phyloP scores from a whole-genome alignment of 148 eudicot species.

The Euryodendron excelsum region DNA sequence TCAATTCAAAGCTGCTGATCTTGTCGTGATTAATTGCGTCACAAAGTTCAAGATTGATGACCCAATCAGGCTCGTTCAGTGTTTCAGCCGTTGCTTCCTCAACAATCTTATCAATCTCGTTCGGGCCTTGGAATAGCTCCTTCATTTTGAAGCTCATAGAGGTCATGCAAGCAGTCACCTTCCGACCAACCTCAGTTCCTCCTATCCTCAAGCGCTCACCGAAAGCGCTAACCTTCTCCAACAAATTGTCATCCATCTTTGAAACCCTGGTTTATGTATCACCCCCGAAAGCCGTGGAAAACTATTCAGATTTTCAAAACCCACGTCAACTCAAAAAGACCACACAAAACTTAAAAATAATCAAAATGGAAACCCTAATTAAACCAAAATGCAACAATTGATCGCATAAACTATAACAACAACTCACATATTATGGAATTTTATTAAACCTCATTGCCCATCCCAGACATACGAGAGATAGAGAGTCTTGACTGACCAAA shows the following conservation, averaged over 20 bases:
- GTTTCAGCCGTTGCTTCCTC: conserved; percentile 96
- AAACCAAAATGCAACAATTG: background rate
- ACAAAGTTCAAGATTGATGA: conserved; percentile 86
- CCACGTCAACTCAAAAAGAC: background rate
- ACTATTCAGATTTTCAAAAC: conserved; percentile 1
- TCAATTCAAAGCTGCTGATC: conserved; percentile 73
- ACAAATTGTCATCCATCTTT: conserved; percentile 84
- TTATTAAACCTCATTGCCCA: no score
- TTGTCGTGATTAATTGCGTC: conserved; percentile 84
- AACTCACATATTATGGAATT: background rate
- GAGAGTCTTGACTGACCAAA: no score
- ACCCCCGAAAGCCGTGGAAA: background rate
- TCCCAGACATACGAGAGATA: background rate
- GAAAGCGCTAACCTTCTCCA: conserved; percentile 86
- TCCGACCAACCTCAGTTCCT: conserved; percentile 76
- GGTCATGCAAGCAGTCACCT: conserved; percentile 77
- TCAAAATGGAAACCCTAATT: background rate
- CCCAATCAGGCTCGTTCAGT: conserved; percentile 92
- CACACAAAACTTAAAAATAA: background rate
- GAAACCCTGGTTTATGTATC: conserved; percentile 13
- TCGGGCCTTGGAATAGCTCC: conserved; percentile 87
- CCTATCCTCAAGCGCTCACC: conserved; percentile 84
- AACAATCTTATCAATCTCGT: conserved; percentile 76
- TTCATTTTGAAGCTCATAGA: conserved; percentile 92
- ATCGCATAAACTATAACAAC: background rate